Conservation (phyloP, 257 asterid genomes). For the Misopates orontium region DNA sequence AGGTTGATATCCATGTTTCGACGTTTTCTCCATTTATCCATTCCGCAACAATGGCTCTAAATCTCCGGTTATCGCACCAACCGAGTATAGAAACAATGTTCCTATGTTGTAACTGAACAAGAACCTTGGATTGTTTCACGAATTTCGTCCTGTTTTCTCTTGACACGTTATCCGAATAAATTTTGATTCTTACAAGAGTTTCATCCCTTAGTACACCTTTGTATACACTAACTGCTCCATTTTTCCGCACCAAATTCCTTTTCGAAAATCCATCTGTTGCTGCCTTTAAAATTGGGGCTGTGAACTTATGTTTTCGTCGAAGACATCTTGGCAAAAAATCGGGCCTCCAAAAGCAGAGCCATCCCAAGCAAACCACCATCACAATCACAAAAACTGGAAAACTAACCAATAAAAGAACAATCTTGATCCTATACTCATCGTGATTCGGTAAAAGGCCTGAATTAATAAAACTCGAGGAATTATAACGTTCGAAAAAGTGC, state of each 20-base stretch:
- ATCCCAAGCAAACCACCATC: conserved; percentile 28
- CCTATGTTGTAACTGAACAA: conserved; percentile 35
- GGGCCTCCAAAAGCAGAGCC: conserved; percentile 37
- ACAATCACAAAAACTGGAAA: conserved; percentile 38
- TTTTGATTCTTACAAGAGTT: conserved; percentile 40
- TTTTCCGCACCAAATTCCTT: conserved; percentile 35
- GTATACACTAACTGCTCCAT: conserved; percentile 15
- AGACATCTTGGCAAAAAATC: conserved; percentile 27
- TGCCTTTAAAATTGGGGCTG: conserved; percentile 31
- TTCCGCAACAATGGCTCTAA: conserved; percentile 34
- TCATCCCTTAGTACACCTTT: conserved; percentile 42
- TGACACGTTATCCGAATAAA: conserved; percentile 17
- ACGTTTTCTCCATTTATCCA: conserved; percentile 34
- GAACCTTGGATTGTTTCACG: conserved; percentile 26
- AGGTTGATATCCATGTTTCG: conserved; percentile 37
- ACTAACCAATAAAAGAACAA: conserved; percentile 32
- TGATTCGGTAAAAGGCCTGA: conserved; percentile 47
- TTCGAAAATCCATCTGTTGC: conserved; percentile 50
- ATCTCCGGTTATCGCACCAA: conserved; percentile 36
- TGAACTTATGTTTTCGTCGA: conserved; percentile 30
- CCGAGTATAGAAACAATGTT: conserved; percentile 41
- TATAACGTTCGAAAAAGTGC: conserved; percentile 37
- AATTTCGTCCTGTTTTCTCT: conserved; percentile 36
- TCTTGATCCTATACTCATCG: conserved; percentile 33
- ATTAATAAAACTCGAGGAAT: conserved; percentile 36